These are phyloP conservation scores for Crithidia fasciculata DNA, from an alignment of 208 protist species.

Conservation along the genomic window DNA sequence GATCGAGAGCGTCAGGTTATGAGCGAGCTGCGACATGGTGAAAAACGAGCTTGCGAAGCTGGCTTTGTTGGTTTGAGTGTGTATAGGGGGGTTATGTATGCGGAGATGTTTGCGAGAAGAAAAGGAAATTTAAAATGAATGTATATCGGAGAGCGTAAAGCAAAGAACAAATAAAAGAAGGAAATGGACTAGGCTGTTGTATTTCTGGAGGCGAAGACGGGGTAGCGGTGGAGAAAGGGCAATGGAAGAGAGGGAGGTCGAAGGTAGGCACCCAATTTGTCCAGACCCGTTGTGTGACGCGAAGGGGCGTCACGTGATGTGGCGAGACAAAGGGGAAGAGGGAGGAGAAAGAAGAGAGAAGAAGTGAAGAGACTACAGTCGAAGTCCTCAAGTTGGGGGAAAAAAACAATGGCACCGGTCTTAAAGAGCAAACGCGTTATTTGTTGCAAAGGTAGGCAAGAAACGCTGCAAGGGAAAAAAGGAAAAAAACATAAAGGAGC, in stretches of 20 bases:
- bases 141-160: neutral
- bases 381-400: no score
- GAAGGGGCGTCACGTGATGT: neutral
- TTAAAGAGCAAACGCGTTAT: no score
- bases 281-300: neutral
- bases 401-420: no score
- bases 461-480: no score
- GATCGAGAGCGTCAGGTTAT: constrained; percentile 89
- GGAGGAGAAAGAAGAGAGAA: no score
- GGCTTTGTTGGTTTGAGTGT: neutral
- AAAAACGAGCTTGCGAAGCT: neutral
- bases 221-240: no score
- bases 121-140: neutral
- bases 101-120: neutral
- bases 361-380: no score
- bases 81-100: neutral
- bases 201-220: no score
- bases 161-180: neutral
- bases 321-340: neutral
- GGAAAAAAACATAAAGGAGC: no score
- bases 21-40: constrained; percentile 86
- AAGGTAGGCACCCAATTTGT: no score
- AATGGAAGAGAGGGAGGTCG: no score
- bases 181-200: neutral
- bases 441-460: no score